Evolutionary conservation across 2,329 filamentous ascomycete genomes (phyloP).

Genomic region (Aschersonia sp.): DNA sequence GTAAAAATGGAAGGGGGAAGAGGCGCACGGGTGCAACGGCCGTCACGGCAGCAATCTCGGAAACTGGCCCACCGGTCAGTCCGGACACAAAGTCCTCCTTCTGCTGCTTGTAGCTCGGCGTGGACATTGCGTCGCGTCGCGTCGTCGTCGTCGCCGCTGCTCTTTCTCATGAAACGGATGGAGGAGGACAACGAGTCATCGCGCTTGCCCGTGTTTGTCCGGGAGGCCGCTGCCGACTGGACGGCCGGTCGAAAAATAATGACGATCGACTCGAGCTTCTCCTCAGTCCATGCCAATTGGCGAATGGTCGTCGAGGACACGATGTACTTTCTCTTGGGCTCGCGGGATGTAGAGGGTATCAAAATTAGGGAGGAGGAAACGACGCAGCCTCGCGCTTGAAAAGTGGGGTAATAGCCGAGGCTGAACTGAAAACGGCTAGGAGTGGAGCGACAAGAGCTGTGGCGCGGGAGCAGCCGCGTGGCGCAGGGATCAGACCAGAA

Average conservation of each 20-base stretch:
- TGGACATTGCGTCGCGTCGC: constrained; percentile 15
- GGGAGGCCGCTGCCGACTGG: no score
- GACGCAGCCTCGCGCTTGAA: not conserved
- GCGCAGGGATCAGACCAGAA: not conserved
- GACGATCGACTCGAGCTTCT: no score
- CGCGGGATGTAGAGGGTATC: no score
- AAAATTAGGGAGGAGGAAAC: no score
- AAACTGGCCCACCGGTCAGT: constrained; percentile 66
- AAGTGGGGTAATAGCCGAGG: not conserved
- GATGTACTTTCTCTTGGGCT: no score
- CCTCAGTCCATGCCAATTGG: no score
- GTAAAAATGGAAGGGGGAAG: not conserved
- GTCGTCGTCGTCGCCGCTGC: not conserved
- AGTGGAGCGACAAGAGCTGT: not conserved
- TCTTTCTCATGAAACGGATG: not conserved
- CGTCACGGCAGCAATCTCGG: constrained; percentile 78
- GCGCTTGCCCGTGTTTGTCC: no score
- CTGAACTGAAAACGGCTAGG: not conserved
- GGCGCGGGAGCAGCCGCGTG: not conserved
- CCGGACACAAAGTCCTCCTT: constrained; percentile 96
- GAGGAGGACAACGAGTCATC: not conserved
- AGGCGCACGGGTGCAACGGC: constrained; percentile 62
- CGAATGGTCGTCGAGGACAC: no score
- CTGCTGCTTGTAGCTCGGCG: constrained; percentile 62
- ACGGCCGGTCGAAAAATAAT: no score